Evolutionary conservation across 177 flowering plant species (phyloP).

Genomic region (Vitis hybrid): DNA sequence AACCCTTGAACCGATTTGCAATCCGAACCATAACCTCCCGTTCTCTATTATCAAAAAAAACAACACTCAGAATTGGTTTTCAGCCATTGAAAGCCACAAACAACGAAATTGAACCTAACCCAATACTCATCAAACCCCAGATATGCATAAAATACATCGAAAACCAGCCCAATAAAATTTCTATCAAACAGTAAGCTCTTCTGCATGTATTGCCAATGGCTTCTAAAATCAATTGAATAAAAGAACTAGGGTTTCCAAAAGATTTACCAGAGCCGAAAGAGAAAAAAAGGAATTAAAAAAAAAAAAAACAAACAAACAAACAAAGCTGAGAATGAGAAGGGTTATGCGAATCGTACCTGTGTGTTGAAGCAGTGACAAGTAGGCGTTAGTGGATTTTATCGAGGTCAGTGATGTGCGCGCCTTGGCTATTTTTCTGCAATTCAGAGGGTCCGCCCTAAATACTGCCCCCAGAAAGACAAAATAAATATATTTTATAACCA

Average conservation of each 20-base stretch:
- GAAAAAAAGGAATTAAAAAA: too few species aligned
- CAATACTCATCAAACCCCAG: background rate
- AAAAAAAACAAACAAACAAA: background rate
- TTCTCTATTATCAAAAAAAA: slow-evolving; percentile 10
- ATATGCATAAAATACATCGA: background rate
- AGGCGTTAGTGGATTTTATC: slow-evolving; percentile 17
- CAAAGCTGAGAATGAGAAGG: background rate
- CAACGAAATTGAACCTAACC: background rate
- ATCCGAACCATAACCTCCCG: slow-evolving; percentile 25
- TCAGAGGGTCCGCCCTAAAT: slow-evolving; percentile 10
- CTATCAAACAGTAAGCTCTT: slow-evolving; percentile 3
- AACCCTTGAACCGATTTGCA: slow-evolving; percentile 9
- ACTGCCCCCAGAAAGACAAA: slow-evolving; percentile 5
- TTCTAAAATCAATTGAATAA: background rate
- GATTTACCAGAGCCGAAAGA: background rate
- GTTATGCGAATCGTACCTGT: slow-evolving; percentile 11
- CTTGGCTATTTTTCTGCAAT: slow-evolving; percentile 14
- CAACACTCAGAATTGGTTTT: slow-evolving; percentile 18
- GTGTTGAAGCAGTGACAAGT: slow-evolving; percentile 2
- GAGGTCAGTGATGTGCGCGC: slow-evolving; percentile 24
- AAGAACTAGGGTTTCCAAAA: slow-evolving; percentile 20
- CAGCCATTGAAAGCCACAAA: slow-evolving; percentile 4
- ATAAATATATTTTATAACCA: background rate
- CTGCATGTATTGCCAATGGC: slow-evolving; percentile 7
- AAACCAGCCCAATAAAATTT: background rate